Evolutionary conservation across 352 stramenopile genomes (phyloP).

Genomic region (Phytopythium delawarense): DNA sequence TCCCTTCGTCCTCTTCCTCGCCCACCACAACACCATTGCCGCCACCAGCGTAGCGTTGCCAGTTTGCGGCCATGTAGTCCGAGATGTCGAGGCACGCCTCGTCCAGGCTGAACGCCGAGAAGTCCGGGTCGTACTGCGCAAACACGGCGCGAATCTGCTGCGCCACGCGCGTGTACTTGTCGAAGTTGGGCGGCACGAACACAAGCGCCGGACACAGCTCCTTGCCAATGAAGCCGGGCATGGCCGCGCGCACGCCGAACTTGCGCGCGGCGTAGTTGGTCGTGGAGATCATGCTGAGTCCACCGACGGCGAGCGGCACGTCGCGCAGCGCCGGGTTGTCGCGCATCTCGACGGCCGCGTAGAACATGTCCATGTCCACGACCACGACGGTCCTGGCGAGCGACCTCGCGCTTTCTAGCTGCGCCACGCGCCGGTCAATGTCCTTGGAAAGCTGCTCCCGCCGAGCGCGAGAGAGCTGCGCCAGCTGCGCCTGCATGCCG

Average conservation of each 20-base stretch:
- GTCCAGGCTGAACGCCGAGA: conserved; percentile 90
- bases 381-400: conserved; percentile 84
- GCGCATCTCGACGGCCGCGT: conserved; percentile 95
- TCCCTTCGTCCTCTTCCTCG: background rate
- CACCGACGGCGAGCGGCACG: conserved; percentile 91
- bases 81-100: conserved; percentile 95
- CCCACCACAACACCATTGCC: background rate
- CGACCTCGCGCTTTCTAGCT: conserved; percentile 52
- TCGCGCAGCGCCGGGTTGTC: conserved; percentile 84
- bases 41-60: conserved; percentile 32
- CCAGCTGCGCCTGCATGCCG: conserved; percentile 64
- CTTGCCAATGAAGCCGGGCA: conserved; percentile 96
- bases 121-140: conserved; percentile 91
- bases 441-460: conserved; percentile 32
- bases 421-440: conserved; percentile 31
- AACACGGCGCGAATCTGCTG: conserved; percentile 82
- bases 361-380: conserved; percentile 98
- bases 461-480: conserved; percentile 36
- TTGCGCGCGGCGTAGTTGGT: conserved; percentile 94
- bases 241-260: conserved; percentile 93
- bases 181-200: conserved; percentile 91
- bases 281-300: conserved; percentile 93
- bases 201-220: conserved; percentile 92
- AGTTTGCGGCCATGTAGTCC: conserved; percentile 74
- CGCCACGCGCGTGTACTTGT: conserved; percentile 87